A percentile compares a stretch with the other conserved stretches of the same genome.
Evolutionary conservation across 2,329 filamentous ascomycete species (phyloP).

Genomic region (Diaporthe aspalathi): DNA sequence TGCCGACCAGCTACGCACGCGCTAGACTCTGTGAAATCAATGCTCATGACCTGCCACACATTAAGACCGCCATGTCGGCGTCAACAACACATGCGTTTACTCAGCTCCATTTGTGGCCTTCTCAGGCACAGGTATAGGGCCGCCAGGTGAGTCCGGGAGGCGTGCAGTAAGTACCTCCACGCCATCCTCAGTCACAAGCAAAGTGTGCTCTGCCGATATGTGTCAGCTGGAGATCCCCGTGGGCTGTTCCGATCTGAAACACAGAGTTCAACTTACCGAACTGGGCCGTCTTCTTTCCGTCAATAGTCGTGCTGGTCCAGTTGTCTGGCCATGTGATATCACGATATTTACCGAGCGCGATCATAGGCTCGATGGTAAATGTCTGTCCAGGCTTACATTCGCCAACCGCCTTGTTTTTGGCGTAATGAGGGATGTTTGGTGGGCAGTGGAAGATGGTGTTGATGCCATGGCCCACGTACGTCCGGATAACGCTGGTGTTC

Average conservation of each 20-base stretch:
- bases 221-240: not conserved
- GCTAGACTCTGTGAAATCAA: not conserved
- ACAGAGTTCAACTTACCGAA: conserved; percentile 73
- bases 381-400: conserved; percentile 97
- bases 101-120: conserved; percentile 25
- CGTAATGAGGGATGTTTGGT: conserved; percentile 96
- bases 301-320: conserved; percentile 95
- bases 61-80: not conserved
- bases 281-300: conserved; percentile 90
- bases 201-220: conserved; percentile 73
- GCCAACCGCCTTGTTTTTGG: conserved; percentile 97
- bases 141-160: conserved; percentile 78
- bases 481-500: conserved; percentile 91
- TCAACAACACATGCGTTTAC: not conserved
- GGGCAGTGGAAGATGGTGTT: conserved; percentile 93
- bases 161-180: conserved; percentile 86
- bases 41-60: not conserved
- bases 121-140: conserved; percentile 70
- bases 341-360: conserved; percentile 88
- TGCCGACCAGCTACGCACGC: conserved; percentile 1
- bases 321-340: conserved; percentile 99
- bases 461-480: conserved; percentile 96
- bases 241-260: not conserved
- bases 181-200: conserved; percentile 85
- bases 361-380: conserved; percentile 99